Conservation (phyloP, 495 filamentous ascomycete genomes). For the Tricharina praecox region DNA sequence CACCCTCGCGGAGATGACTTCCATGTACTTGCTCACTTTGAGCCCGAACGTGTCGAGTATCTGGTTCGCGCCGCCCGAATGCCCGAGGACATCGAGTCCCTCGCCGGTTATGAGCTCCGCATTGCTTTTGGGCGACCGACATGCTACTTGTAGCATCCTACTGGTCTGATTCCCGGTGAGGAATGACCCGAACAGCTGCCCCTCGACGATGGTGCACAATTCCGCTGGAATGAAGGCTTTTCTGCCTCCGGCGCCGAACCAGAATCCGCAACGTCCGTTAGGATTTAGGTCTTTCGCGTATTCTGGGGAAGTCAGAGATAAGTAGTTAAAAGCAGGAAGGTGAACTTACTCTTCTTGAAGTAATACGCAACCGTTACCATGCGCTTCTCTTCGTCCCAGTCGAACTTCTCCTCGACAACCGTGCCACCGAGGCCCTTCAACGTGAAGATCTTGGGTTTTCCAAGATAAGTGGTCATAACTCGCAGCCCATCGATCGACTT, state of each 20-base stretch:
- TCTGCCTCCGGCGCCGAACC: neutral
- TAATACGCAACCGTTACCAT: neutral
- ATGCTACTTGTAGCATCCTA: constrained; percentile 1
- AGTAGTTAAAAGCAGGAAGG: neutral
- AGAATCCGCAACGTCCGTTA: neutral
- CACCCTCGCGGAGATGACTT: constrained; percentile 1
- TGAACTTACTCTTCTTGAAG: constrained; percentile 1
- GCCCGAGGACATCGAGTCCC: constrained; percentile 1
- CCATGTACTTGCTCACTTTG: constrained; percentile 3
- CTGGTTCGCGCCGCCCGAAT: neutral
- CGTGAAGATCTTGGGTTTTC: constrained; percentile 6
- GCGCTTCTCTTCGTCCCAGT: constrained; percentile 11
- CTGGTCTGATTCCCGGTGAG: constrained; percentile 3
- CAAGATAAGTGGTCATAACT: constrained; percentile 8
- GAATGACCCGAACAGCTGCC: constrained; percentile 4
- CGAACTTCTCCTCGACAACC: constrained; percentile 16
- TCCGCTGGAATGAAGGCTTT: constrained; percentile 5
- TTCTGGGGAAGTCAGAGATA: too few relatives aligned
- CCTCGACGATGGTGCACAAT: constrained; percentile 1
- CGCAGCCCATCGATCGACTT: constrained; percentile 15
- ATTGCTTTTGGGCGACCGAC: constrained; percentile 7
- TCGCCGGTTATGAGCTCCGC: constrained; percentile 6
- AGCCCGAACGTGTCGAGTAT: constrained; percentile 1
- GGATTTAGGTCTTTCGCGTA: too few relatives aligned
- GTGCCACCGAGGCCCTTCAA: constrained; percentile 13